Base-by-base conservation (phyloP, 768 basidiomycete species). In the Clitopilus hobsonii region DNA sequence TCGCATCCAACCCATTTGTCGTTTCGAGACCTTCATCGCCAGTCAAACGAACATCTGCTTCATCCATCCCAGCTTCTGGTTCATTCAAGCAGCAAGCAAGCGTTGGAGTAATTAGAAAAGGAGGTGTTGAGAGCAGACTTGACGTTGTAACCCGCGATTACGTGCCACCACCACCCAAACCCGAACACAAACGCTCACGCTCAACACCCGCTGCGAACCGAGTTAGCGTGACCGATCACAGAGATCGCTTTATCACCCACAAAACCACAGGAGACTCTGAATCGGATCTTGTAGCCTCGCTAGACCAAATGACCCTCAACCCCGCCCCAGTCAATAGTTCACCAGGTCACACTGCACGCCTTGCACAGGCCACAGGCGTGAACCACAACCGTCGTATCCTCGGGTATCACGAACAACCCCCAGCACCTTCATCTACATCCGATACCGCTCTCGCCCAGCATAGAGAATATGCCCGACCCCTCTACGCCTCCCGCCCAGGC, bases 381-480 rank as follows among this genome's bases (percentile, higher is more conserved):
- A 84, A 86, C 8, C 69, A 89, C 51, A 89, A 88, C 63, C 83
- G 87, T 22, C 88, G 94, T 28, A 88, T 97, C 51, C 80, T 97
- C 6, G 86, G 89, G 5, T 97, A 94, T 69, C 88, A 92, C 66
- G 92, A 94, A 65, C 84, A 84, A 14, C 94, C 94, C 0, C 89
- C 93, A 1, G 67, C 84, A 0, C 83, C 93, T 0, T 73, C 75
- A 20, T 73, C 75, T 20, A 86, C 87, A 2, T 86, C 89, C 1
- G 89, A 93, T 61, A 81, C 80, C 1, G 83, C 85, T 5, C 82
- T 94, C 23, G 78, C 84, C 16, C 80, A 86, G 60, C 93, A 89
- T 61, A 87, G 89, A 50, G 87, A 88, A 65, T 85, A 81, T 53
- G 92, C 84, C 1, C 79, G 82, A 10, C 89, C 93, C 0, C 78